Evolutionary conservation across 768 basidiomycete genomes (phyloP).

Genomic region (Gloeophyllum trabeum): DNA sequence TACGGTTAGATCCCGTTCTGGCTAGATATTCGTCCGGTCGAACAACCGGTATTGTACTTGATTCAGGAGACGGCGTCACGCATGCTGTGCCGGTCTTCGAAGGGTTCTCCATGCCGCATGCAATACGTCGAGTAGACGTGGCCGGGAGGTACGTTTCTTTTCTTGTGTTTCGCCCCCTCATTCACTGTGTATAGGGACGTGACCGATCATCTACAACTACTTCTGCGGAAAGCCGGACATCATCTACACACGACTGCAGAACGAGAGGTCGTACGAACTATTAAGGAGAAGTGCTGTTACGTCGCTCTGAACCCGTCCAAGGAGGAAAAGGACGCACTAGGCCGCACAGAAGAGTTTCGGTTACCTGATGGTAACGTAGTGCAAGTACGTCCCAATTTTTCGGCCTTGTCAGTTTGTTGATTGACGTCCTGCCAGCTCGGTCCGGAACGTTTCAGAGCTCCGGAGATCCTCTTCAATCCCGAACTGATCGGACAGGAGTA

Average conservation of each 20-base stretch:
- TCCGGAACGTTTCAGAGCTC: conserved; percentile 89
- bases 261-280: conserved; percentile 90
- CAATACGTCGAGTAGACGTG: conserved; percentile 90
- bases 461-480: conserved; percentile 96
- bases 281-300: conserved; percentile 98
- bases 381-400: conserved; percentile 40
- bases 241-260: conserved; percentile 96
- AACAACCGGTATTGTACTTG: conserved; percentile 97
- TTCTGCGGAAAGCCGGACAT: conserved; percentile 90
- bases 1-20: not conserved
- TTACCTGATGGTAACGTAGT: conserved; percentile 93
- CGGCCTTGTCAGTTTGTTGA: conserved; percentile 5
- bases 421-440: conserved; percentile 51
- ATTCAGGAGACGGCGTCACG: conserved; percentile 97
- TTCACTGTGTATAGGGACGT: conserved; percentile 56
- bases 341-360: conserved; percentile 78
- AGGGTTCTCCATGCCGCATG: conserved; percentile 98
- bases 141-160: conserved; percentile 69
- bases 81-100: conserved; percentile 99
- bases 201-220: conserved; percentile 89
- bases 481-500: conserved; percentile 95
- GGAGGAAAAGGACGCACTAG: conserved; percentile 84
- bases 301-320: conserved; percentile 86
- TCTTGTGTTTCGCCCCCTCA: not conserved
- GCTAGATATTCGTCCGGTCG: conserved; percentile 92